Percentiles rank a stretch among this genome's conserved stretches.
phyloP scores from a whole-genome alignment of 169 alveolate species.

The Eimeria praecox region DNA sequence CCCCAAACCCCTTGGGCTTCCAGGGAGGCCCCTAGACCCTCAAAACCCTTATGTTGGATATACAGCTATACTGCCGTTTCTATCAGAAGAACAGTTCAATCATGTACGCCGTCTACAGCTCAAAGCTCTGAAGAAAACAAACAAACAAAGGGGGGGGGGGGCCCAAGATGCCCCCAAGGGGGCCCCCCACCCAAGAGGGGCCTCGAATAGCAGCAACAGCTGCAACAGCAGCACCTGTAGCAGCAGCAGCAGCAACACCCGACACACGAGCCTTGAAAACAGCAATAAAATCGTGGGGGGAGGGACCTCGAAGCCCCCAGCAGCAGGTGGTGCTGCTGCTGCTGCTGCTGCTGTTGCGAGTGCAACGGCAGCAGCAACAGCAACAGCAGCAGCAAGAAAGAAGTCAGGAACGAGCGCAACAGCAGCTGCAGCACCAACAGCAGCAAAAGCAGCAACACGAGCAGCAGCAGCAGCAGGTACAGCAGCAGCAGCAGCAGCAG shows the following conservation, averaged over 20 bases:
- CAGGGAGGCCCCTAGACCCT: constrained; percentile 64
- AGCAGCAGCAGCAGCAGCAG: no score
- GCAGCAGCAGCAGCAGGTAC: background rate
- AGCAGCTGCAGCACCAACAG: constrained; percentile 1
- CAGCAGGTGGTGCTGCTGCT: background rate
- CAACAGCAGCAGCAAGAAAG: background rate
- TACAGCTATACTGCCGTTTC: constrained; percentile 72
- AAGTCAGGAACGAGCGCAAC: background rate
- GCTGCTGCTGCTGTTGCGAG: background rate
- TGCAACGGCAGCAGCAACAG: background rate
- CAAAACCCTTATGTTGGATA: constrained; percentile 78
- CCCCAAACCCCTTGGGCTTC: background rate
- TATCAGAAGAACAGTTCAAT: constrained; percentile 78
- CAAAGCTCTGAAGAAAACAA: constrained; percentile 5
- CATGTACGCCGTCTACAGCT: constrained; percentile 72
- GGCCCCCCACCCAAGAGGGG: background rate
- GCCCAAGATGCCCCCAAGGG: no score
- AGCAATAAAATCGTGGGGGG: background rate
- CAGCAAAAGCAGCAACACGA: constrained; percentile 4
- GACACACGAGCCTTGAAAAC: background rate
- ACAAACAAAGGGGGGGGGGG: background rate
- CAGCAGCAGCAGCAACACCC: constrained; percentile 1
- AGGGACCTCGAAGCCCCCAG: background rate
- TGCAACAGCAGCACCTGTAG: constrained; percentile 14
- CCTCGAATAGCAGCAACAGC: background rate